Evolutionary conservation across 2,329 filamentous ascomycete genomes (phyloP).

Genomic region (Colletotrichum sp.): DNA sequence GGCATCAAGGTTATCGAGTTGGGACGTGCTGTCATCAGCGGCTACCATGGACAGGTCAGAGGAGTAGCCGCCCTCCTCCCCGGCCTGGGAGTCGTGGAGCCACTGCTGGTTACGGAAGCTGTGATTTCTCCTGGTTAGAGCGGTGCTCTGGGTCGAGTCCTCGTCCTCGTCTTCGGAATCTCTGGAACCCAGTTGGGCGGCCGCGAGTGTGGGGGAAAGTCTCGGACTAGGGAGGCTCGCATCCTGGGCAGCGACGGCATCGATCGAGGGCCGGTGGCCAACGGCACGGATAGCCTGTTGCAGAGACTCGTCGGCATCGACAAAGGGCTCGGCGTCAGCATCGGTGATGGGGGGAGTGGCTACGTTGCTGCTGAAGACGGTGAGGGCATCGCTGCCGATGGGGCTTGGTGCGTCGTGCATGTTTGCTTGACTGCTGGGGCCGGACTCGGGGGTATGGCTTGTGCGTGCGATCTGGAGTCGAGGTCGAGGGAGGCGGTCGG

Average conservation of each 20-base stretch:
- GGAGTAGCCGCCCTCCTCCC: slow-evolving; percentile 38
- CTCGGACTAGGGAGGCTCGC: slow-evolving; percentile 94
- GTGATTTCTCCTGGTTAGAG: slow-evolving; percentile 1
- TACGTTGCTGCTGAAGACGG: slow-evolving; percentile 66
- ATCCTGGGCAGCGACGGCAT: slow-evolving; percentile 79
- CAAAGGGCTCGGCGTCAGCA: slow-evolving; percentile 68
- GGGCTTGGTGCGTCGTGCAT: slow-evolving; percentile 45
- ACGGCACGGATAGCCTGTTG: slow-evolving; percentile 50
- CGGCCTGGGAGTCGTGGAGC: slow-evolving; percentile 47
- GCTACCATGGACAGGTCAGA: slow-evolving; percentile 13
- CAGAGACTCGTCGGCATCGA: slow-evolving; percentile 54
- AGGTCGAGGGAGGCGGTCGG: slow-evolving; percentile 42
- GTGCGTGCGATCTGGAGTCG: slow-evolving; percentile 46
- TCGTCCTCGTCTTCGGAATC: slow-evolving; percentile 48
- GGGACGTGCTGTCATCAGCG: slow-evolving; percentile 27
- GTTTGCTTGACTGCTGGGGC: slow-evolving; percentile 36
- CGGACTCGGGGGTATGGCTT: slow-evolving; percentile 51
- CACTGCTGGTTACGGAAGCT: slow-evolving; percentile 29
- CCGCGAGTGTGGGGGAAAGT: slow-evolving; percentile 87
- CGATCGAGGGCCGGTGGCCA: slow-evolving; percentile 60
- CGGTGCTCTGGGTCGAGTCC: slow-evolving; percentile 28
- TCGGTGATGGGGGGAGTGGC: slow-evolving; percentile 80
- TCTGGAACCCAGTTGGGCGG: slow-evolving; percentile 55
- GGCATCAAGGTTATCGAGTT: slow-evolving; percentile 28
- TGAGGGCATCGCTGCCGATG: slow-evolving; percentile 59